Percentiles rank a stretch among this genome's conserved stretches.
These are phyloP conservation scores for Persicaria tinctoria DNA, from an alignment of 148 eudicot genomes.

Conservation along the genomic window DNA sequence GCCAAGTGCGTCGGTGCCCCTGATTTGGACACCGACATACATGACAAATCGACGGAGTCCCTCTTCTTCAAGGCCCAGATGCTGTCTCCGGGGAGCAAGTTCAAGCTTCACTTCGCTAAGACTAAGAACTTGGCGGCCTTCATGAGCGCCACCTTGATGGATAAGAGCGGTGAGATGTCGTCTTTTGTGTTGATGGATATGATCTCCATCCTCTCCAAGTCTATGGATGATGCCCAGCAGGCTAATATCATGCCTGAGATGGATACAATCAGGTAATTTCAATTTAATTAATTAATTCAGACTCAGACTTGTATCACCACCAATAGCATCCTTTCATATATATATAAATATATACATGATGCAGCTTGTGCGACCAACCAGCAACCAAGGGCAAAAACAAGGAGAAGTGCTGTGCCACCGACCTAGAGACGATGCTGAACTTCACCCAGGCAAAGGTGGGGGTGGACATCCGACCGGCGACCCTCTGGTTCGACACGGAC, in stretches of 20 bases:
- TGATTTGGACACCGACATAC: not conserved
- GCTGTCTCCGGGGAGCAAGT: not conserved
- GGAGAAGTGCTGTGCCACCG: conserved; percentile 3
- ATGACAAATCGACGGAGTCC: not conserved
- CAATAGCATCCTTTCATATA: no score
- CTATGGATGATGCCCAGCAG: not conserved
- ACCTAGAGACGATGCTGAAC: not conserved
- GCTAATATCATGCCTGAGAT: not conserved
- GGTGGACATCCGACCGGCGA: not conserved
- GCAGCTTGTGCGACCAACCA: not conserved
- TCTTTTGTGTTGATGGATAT: not conserved
- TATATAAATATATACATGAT: not conserved
- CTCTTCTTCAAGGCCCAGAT: not conserved
- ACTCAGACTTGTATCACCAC: no score
- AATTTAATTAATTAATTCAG: not conserved
- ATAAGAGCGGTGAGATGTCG: not conserved
- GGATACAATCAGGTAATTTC: not conserved
- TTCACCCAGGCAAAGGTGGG: conserved; percentile 1
- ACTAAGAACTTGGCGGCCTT: not conserved
- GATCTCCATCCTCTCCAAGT: not conserved
- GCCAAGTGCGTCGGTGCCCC: not conserved
- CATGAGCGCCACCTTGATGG: not conserved
- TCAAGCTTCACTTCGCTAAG: not conserved
- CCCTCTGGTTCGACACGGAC: not conserved
- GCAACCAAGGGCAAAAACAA: conserved; percentile 9